A percentile compares a stretch with the other conserved stretches of the same genome.
Evolutionary conservation across 768 basidiomycete species (phyloP).

Genomic region (Termitomyces sp.): DNA sequence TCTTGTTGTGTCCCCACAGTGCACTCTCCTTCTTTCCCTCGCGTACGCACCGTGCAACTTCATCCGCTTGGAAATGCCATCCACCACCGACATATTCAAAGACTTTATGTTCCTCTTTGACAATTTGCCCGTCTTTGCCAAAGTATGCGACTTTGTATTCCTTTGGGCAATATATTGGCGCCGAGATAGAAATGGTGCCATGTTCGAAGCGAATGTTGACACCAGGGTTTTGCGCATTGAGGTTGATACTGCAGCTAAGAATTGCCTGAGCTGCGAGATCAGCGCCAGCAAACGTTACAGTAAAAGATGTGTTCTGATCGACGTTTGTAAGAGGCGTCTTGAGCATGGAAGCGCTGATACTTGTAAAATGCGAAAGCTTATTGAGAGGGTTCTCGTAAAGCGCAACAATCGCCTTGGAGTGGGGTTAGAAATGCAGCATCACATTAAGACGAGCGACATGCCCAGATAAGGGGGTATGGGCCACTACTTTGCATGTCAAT

Average conservation of each 20-base stretch:
- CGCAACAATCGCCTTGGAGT: constrained; percentile 58
- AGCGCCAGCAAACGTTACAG: constrained; percentile 55
- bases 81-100: constrained; percentile 65
- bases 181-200: constrained; percentile 58
- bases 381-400: constrained; percentile 81
- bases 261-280: constrained; percentile 68
- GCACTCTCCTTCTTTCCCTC: constrained; percentile 71
- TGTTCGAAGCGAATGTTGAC: constrained; percentile 70
- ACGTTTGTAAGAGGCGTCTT: constrained; percentile 76
- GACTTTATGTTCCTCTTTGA: constrained; percentile 50
- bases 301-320: constrained; percentile 72
- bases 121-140: constrained; percentile 38
- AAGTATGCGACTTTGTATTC: constrained; percentile 61
- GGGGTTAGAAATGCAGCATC: background rate
- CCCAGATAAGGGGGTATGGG: constrained; percentile 81
- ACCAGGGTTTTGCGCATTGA: constrained; percentile 39
- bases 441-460: constrained; percentile 19
- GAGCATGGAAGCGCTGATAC: constrained; percentile 64
- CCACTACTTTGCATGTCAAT: constrained; percentile 39
- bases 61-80: constrained; percentile 86
- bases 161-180: constrained; percentile 64
- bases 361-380: constrained; percentile 47
- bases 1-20: constrained; percentile 76
- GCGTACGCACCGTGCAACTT: constrained; percentile 72
- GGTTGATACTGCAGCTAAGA: constrained; percentile 63